These are phyloP conservation scores for Suillus placidus DNA, from an alignment of 768 basidiomycete genomes.

Conservation along the genomic window DNA sequence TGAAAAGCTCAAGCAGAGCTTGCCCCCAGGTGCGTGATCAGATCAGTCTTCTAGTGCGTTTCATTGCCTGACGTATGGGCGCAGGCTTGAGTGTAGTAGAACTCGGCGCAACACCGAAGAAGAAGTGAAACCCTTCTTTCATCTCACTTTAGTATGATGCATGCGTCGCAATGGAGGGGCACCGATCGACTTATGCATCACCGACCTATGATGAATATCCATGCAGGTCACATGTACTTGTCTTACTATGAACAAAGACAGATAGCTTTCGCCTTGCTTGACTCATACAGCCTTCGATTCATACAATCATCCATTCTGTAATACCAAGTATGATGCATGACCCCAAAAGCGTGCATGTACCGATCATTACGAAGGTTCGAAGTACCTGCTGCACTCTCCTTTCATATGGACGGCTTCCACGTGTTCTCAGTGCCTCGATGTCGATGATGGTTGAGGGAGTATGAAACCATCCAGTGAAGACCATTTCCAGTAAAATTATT, in stretches of 20 bases:
- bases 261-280: slow-evolving; percentile 5
- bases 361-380: slow-evolving; percentile 18
- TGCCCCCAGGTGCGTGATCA: slow-evolving; percentile 82
- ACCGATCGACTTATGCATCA: slow-evolving; percentile 5
- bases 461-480: slow-evolving; percentile 6
- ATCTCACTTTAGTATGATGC: slow-evolving; percentile 6
- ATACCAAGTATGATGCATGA: slow-evolving; percentile 25
- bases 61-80: not conserved
- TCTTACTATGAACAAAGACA: slow-evolving; percentile 8
- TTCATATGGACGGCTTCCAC: slow-evolving; percentile 9
- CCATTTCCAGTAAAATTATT: slow-evolving; percentile 31
- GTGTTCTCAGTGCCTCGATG: slow-evolving; percentile 21
- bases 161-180: not conserved
- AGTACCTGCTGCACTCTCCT: slow-evolving; percentile 20
- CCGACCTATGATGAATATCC: slow-evolving; percentile 7
- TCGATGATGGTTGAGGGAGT: slow-evolving; percentile 18
- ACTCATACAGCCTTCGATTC: slow-evolving; percentile 11
- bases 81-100: slow-evolving; percentile 74
- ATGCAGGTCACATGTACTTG: slow-evolving; percentile 6
- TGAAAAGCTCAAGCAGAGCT: slow-evolving; percentile 92
- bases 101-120: slow-evolving; percentile 68
- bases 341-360: slow-evolving; percentile 25
- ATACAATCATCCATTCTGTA: slow-evolving; percentile 23
- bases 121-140: slow-evolving; percentile 56
- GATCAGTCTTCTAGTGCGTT: slow-evolving; percentile 12